Evolutionary conservation across 768 basidiomycete species (phyloP), one percentile per base, ranked within the genome.

Genomic region (Ramaria rubella): DNA sequence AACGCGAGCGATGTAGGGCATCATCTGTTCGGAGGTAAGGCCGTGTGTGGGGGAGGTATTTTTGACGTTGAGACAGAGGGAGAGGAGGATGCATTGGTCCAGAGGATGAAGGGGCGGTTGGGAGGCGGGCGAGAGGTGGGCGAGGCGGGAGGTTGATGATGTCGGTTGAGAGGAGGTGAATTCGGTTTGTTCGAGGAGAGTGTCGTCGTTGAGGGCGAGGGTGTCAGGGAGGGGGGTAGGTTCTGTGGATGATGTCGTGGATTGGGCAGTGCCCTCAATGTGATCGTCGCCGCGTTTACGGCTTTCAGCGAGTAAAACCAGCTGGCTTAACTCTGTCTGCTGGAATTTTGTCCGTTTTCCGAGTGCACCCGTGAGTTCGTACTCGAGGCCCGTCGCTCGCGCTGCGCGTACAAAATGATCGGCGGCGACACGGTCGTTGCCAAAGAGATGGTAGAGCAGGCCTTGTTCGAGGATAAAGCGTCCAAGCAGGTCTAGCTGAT

Each of bases 321-420:
- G 83, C 70, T 99, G 96, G 53, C 86, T 88, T 55, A 89, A 73
- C 31, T 92, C 87, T 52, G 73, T 80, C 59, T 87, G 76, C 70
- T 99, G 96, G 70, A 89, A 99, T 69, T 92, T 95, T 11, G 96
- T 99, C 59, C 91, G 81, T 70, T 87, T 92, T 38, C 96, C 96
- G 52, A 94, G 75, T 9, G 93, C 90, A 7, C 96, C 96, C 0
- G 91, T 94, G 52, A 98, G 76, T 69, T 93, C 90, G 67, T 91
- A 98, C 69, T 87, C 81, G 61, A 99, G 69, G 3, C 85, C 86
- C 15, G 86, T 88, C 31, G 83, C 80, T 49, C 78, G 77, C 0
- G 91, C 88, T 0, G 94, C 92, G 15, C 76, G 75, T 34, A 92
- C 75, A 63, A 97, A 97, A 54, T 75, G 74, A 43, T 86, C 84